A percentile compares a stretch with the other conserved stretches of the same genome.
Evolutionary conservation across 2,329 filamentous ascomycete species (phyloP).

Genomic region (Xylariaceae sp.): DNA sequence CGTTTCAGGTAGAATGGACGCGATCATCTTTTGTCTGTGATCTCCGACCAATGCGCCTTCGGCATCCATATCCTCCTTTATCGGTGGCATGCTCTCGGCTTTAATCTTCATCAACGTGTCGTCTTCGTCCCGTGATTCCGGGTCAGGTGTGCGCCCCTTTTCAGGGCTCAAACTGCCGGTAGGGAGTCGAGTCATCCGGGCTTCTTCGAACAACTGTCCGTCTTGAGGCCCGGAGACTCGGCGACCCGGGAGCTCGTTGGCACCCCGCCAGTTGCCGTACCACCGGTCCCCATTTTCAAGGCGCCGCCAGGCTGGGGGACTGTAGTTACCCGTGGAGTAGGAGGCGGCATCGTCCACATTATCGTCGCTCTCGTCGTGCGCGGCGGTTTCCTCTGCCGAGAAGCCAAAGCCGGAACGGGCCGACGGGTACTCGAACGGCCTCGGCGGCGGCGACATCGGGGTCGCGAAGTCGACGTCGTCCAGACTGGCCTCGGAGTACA

Average conservation of each 20-base stretch:
- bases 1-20: conserved; percentile 28
- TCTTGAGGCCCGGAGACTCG: conserved; percentile 31
- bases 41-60: conserved; percentile 17
- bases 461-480: conserved; percentile 47
- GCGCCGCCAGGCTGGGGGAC: conserved; percentile 57
- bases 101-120: conserved; percentile 38
- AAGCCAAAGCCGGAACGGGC: conserved; percentile 40
- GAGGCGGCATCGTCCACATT: conserved; percentile 38
- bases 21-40: conserved; percentile 26
- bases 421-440: conserved; percentile 38
- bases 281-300: conserved; percentile 57
- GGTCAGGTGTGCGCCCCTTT: conserved; percentile 48
- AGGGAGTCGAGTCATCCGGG: conserved; percentile 52
- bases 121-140: conserved; percentile 31
- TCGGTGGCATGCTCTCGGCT: conserved; percentile 26
- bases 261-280: conserved; percentile 57
- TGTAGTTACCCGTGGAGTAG: conserved; percentile 53
- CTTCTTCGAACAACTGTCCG: conserved; percentile 43
- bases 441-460: conserved; percentile 40
- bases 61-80: conserved; percentile 18
- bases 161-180: conserved; percentile 54
- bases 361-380: conserved; percentile 38
- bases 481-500: conserved; percentile 47
- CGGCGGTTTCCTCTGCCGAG: conserved; percentile 35
- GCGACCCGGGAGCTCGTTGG: conserved; percentile 51